phyloP scores from a whole-genome alignment of 352 stramenopile species.

The Pythium volutum region DNA sequence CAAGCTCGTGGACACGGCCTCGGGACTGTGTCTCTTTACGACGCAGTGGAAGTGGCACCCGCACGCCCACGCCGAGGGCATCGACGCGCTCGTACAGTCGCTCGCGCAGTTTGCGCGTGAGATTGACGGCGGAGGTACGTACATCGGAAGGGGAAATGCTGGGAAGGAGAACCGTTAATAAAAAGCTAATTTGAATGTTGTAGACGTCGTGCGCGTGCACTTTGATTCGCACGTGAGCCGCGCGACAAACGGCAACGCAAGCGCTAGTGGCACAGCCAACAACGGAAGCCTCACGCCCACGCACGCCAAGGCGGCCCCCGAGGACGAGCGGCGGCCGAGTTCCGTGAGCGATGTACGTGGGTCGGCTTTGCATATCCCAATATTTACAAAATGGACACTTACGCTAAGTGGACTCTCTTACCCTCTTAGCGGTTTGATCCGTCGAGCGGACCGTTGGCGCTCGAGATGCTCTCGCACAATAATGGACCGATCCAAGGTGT shows the following conservation, averaged over 20 bases:
- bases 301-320: slow-evolving; percentile 11
- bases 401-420: background rate
- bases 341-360: slow-evolving; percentile 16
- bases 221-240: slow-evolving; percentile 41
- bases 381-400: background rate
- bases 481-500: slow-evolving; percentile 59
- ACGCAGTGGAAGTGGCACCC: slow-evolving; percentile 81
- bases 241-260: slow-evolving; percentile 17
- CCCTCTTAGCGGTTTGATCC: background rate
- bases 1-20: slow-evolving; percentile 67
- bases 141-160: background rate
- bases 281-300: slow-evolving; percentile 22
- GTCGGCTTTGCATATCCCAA: background rate
- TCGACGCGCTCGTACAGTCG: slow-evolving; percentile 77
- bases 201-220: slow-evolving; percentile 69
- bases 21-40: slow-evolving; percentile 72
- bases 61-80: slow-evolving; percentile 63
- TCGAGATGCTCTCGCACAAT: slow-evolving; percentile 78
- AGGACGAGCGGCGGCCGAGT: slow-evolving; percentile 24
- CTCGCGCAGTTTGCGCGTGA: slow-evolving; percentile 84
- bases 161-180: background rate
- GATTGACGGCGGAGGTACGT: slow-evolving; percentile 73
- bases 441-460: slow-evolving; percentile 31
- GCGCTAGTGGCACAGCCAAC: background rate
- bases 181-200: slow-evolving; percentile 19